These are phyloP conservation scores for Bassia scoparia DNA, from an alignment of 148 eudicot genomes.

Conservation along the genomic window DNA sequence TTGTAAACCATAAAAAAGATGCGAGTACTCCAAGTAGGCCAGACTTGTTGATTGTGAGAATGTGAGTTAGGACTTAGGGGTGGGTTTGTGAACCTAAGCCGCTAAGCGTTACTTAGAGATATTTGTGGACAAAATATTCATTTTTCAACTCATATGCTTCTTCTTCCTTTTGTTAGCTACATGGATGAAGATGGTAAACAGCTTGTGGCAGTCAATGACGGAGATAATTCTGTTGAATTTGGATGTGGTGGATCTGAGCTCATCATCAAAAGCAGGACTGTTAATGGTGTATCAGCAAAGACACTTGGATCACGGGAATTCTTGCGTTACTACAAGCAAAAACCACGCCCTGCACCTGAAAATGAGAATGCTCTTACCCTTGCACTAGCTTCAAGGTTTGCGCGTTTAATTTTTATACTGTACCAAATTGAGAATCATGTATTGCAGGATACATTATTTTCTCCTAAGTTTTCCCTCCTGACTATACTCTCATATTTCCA, in stretches of 20 bases:
- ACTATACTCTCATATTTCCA: slow-evolving; percentile 28
- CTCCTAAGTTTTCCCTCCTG: neutral
- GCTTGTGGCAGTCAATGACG: slow-evolving; percentile 50
- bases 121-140: neutral
- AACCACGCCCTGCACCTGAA: slow-evolving; percentile 71
- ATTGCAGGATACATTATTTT: neutral
- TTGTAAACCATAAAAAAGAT: too few species aligned
- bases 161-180: slow-evolving; percentile 40
- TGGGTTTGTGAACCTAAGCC: neutral
- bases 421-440: neutral
- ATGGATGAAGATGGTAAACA: slow-evolving; percentile 73
- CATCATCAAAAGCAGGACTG: slow-evolving; percentile 54
- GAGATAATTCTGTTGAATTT: slow-evolving; percentile 49
- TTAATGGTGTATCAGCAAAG: slow-evolving; percentile 44
- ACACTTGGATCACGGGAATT: slow-evolving; percentile 86
- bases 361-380: slow-evolving; percentile 47
- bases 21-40: too few species aligned
- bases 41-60: too few species aligned
- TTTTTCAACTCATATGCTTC: neutral
- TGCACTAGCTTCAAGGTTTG: slow-evolving; percentile 82
- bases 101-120: neutral
- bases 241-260: slow-evolving; percentile 89
- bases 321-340: slow-evolving; percentile 86
- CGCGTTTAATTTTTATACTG: neutral
- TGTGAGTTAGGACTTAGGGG: neutral